Evolutionary conservation across 164 flowering plant species (phyloP).

Genomic region (Paratinospora sagittata): DNA sequence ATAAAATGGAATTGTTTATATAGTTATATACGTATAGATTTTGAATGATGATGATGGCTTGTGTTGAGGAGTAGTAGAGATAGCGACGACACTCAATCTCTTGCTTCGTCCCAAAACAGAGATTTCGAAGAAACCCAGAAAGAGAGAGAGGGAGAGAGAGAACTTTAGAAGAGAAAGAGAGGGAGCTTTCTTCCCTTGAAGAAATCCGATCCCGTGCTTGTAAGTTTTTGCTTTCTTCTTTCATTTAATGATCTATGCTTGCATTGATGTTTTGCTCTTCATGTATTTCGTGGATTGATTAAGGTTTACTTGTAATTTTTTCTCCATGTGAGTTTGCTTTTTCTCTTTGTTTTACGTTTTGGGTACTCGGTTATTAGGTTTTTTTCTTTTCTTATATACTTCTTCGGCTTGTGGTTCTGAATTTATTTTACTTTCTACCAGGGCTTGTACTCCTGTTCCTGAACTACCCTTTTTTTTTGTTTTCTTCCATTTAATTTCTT

Average conservation of each 20-base stretch:
- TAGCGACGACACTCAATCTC: constrained; percentile 36
- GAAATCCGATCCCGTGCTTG: constrained; percentile 45
- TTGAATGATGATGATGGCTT: constrained; percentile 2
- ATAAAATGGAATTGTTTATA: not conserved
- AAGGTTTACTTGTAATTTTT: not conserved
- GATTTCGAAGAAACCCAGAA: constrained; percentile 15
- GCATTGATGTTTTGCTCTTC: not conserved
- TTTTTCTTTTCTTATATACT: not conserved
- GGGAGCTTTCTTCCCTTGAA: constrained; percentile 37
- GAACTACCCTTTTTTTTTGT: not conserved
- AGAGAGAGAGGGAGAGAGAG: too few relatives aligned
- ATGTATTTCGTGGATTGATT: not conserved
- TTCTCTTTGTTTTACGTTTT: not conserved
- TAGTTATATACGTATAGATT: not conserved
- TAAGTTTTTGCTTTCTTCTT: constrained; percentile 38
- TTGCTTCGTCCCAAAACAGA: constrained; percentile 39
- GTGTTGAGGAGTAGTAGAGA: constrained; percentile 9
- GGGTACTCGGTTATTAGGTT: too few relatives aligned
- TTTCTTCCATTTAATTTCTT: not conserved
- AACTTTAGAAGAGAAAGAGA: too few relatives aligned
- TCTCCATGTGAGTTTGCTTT: not conserved
- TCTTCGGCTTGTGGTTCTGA: not conserved
- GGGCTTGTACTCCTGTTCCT: not conserved
- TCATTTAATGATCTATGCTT: constrained; percentile 3
- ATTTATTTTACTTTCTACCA: too few relatives aligned